These are phyloP conservation scores for Hansenula sp. DNA, from an alignment of 1,139 yeast species.

Conservation along the genomic window DNA sequence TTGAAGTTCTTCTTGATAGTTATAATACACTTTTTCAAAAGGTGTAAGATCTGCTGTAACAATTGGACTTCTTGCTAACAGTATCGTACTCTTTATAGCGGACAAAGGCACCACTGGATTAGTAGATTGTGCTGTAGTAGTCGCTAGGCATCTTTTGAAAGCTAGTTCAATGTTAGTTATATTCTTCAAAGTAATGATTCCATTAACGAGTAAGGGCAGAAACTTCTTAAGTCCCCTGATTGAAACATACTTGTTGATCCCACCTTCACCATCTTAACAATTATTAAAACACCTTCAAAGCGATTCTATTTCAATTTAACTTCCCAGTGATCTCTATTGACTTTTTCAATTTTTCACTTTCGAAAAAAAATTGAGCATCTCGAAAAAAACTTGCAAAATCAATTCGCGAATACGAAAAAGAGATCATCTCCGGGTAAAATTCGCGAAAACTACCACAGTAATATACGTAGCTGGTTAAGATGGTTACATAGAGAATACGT, in stretches of 20 bases:
- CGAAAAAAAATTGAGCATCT: not conserved
- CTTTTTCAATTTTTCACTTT: constrained; percentile 2
- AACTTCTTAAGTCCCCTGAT: too few species aligned
- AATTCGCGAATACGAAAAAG: not conserved
- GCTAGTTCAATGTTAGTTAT: constrained; percentile 6
- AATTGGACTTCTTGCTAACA: constrained; percentile 79
- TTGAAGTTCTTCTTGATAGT: constrained; percentile 83
- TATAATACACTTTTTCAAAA: constrained; percentile 72
- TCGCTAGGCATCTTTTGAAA: constrained; percentile 17
- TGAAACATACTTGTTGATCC: not conserved
- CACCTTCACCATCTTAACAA: not conserved
- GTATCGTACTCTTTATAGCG: constrained; percentile 40
- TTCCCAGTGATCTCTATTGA: not conserved
- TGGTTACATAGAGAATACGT: too few species aligned
- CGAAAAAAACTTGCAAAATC: not conserved
- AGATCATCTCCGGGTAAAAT: not conserved
- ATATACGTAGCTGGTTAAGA: too few species aligned
- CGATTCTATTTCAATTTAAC: not conserved
- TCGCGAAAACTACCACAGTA: not conserved
- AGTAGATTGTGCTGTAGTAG: constrained; percentile 14
- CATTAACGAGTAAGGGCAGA: too few species aligned
- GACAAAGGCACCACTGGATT: constrained; percentile 7
- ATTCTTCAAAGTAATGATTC: too few species aligned
- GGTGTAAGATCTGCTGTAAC: constrained; percentile 71
- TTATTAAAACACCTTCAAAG: too few species aligned